Evolutionary conservation across 2,329 filamentous ascomycete genomes (phyloP).

Genomic region (Aspergillus sp.): DNA sequence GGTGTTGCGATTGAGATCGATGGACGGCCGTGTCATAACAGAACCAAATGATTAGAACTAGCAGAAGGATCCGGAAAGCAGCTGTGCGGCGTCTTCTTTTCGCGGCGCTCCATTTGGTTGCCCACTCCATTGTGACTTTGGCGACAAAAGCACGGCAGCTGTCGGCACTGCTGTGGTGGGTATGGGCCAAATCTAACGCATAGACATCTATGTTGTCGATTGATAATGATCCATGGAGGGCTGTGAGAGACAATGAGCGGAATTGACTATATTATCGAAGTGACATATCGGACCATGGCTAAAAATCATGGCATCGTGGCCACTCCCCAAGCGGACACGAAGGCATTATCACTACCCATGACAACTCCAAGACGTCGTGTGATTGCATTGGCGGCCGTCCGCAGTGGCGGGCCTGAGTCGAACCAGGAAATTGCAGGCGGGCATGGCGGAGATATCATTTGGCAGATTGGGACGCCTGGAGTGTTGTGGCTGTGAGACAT

Average conservation of each 20-base stretch:
- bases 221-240: constrained; percentile 31
- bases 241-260: constrained; percentile 13
- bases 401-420: background rate
- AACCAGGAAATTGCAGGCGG: background rate
- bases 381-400: background rate
- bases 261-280: too few relatives aligned
- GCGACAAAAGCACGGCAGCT: too few relatives aligned
- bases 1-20: background rate
- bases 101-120: background rate
- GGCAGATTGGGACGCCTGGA: background rate
- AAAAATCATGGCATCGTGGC: too few relatives aligned
- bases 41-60: background rate
- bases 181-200: too few relatives aligned
- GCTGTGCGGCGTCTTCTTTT: background rate
- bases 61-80: background rate
- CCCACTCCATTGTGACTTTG: background rate
- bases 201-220: too few relatives aligned
- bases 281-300: too few relatives aligned
- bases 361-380: background rate
- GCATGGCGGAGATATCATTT: background rate
- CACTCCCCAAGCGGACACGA: too few relatives aligned
- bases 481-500: background rate
- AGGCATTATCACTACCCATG: background rate
- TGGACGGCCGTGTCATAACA: background rate
- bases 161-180: too few relatives aligned